Percentiles rank a stretch among this genome's conserved stretches.
Conservation (phyloP, 164 flowering plant genomes). For the Vitis cinerea region DNA sequence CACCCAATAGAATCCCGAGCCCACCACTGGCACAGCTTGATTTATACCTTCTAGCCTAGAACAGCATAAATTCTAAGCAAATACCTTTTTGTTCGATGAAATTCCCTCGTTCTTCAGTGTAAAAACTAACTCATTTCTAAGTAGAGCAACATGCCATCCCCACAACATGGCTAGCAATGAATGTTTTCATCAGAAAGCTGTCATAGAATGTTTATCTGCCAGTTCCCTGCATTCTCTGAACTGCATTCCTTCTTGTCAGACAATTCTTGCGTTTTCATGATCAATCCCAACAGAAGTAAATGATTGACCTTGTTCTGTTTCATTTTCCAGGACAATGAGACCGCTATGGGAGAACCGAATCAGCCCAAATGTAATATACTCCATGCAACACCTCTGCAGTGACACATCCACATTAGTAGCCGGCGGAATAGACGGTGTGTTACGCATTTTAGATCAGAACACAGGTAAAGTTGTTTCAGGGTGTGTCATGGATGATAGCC, state of each 20-base stretch:
- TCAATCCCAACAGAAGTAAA: not conserved
- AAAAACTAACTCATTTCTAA: not conserved
- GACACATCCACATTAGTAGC: constrained; percentile 62
- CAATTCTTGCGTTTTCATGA: not conserved
- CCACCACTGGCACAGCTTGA: too few species aligned
- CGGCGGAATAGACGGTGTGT: constrained; percentile 90
- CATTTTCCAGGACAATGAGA: constrained; percentile 54
- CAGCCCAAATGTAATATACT: constrained; percentile 72
- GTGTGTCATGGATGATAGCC: constrained; percentile 36
- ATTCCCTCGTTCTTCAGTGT: not conserved
- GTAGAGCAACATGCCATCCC: not conserved
- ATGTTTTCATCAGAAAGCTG: too few species aligned
- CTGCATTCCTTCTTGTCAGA: not conserved
- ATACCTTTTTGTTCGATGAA: not conserved
- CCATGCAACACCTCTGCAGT: constrained; percentile 56
- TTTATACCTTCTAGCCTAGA: not conserved
- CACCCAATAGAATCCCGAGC: too few species aligned
- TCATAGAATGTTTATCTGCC: too few species aligned
- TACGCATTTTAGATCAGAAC: constrained; percentile 61
- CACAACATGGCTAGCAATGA: too few species aligned
- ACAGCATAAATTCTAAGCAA: not conserved
- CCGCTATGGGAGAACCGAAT: constrained; percentile 63
- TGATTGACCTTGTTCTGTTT: not conserved
- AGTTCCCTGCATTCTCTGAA: too few species aligned
- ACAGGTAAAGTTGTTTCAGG: constrained; percentile 63